A percentile compares a stretch with the other conserved stretches of the same genome.
phyloP scores from a whole-genome alignment of 2,329 filamentous ascomycete species.

The Sclerotiophoma versabilis region DNA sequence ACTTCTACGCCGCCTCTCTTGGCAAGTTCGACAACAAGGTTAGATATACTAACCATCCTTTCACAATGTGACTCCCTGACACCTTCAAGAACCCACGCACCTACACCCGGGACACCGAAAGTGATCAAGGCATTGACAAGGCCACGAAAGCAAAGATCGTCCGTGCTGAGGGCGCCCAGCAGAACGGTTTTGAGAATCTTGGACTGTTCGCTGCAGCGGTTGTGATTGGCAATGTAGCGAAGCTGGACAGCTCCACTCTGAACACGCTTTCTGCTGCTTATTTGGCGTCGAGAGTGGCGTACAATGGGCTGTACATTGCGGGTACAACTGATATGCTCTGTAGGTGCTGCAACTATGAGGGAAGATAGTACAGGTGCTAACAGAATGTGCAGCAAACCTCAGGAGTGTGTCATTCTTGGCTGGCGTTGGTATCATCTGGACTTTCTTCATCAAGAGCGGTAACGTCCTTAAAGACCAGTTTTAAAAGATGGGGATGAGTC shows the following conservation, averaged over 20 bases:
- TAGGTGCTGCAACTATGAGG: no score
- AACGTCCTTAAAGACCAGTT: constrained; percentile 2
- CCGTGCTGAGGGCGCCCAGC: constrained; percentile 7
- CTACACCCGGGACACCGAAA: constrained; percentile 10
- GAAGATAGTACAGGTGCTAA: no score
- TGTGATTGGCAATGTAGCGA: constrained; percentile 8
- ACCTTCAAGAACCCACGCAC: constrained; percentile 8
- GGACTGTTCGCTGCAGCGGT: constrained; percentile 7
- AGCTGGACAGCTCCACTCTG: constrained; percentile 6
- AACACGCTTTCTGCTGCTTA: background rate
- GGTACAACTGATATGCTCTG: constrained; percentile 2
- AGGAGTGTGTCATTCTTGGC: background rate
- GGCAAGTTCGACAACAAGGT: constrained; percentile 13
- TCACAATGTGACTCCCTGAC: no score
- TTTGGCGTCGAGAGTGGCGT: background rate
- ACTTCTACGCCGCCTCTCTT: constrained; percentile 10
- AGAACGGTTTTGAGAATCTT: constrained; percentile 9
- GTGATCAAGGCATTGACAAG: constrained; percentile 9
- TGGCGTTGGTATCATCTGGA: constrained; percentile 4
- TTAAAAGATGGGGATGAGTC: background rate
- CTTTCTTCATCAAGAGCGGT: constrained; percentile 10
- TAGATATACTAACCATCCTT: no score
- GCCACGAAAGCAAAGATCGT: constrained; percentile 11
- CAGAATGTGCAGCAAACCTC: no score
- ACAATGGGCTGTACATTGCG: constrained; percentile 1